A percentile compares a stretch with the other conserved stretches of the same genome.
These are phyloP conservation scores for Hypoxylon perforatum DNA, from an alignment of 495 filamentous ascomycete genomes.

Conservation along the genomic window DNA sequence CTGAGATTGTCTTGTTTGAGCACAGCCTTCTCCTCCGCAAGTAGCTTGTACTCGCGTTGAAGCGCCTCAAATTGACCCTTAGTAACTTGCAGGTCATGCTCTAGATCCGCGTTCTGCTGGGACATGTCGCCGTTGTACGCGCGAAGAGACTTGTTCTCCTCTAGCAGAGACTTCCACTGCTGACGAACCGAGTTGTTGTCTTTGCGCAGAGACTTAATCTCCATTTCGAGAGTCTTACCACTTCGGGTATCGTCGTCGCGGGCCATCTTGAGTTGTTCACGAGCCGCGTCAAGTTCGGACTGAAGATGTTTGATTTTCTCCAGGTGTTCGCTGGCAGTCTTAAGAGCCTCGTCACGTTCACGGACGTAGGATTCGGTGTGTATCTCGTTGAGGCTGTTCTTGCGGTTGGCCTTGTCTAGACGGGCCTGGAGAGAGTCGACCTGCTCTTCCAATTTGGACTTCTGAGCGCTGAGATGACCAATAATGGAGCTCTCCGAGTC, in stretches of 20 bases:
- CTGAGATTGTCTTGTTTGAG: constrained; percentile 55
- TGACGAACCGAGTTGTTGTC: constrained; percentile 48
- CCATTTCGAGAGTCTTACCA: constrained; percentile 35
- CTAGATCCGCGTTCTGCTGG: constrained; percentile 51
- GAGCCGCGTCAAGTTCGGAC: constrained; percentile 52
- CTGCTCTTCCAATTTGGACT: constrained; percentile 55
- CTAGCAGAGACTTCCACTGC: constrained; percentile 38
- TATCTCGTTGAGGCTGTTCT: constrained; percentile 58
- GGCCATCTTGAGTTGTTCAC: constrained; percentile 49
- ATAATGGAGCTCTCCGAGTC: constrained; percentile 56
- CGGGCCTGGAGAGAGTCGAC: constrained; percentile 53
- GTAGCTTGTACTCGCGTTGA: constrained; percentile 41
- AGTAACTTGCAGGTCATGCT: constrained; percentile 48
- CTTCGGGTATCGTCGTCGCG: constrained; percentile 21
- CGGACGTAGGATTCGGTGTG: constrained; percentile 57
- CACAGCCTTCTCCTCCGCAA: constrained; percentile 49
- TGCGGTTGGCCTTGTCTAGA: constrained; percentile 58
- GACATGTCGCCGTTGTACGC: constrained; percentile 41
- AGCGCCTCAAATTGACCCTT: constrained; percentile 52
- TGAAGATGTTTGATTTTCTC: constrained; percentile 58
- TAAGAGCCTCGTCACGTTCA: constrained; percentile 60
- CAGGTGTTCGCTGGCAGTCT: constrained; percentile 53
- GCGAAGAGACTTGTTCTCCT: constrained; percentile 45
- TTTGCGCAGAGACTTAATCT: constrained; percentile 49
- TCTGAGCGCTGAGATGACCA: constrained; percentile 47